A percentile compares a stretch with the other conserved stretches of the same genome.
These are phyloP conservation scores for Quercus lobata DNA, from an alignment of 331 rosid genomes.

Conservation along the genomic window DNA sequence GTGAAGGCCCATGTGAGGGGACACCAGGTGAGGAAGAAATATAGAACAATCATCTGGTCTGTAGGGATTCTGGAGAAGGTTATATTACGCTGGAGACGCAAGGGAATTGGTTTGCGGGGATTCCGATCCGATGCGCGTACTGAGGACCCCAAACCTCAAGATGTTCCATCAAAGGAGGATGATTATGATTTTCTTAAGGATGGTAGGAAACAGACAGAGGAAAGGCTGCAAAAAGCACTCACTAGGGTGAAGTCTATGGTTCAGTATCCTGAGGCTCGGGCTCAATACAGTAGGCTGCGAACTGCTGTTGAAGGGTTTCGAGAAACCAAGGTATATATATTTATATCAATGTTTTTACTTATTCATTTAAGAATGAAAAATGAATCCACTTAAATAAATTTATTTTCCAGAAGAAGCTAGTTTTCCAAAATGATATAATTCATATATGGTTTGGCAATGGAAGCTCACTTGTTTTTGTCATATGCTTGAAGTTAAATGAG, in stretches of 20 bases:
- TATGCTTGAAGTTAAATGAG: neutral
- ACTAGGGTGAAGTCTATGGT: constrained; percentile 95
- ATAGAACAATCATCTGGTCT: constrained; percentile 67
- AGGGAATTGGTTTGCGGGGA: constrained; percentile 83
- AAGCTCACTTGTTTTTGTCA: neutral
- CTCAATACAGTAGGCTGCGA: constrained; percentile 82
- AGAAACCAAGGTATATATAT: constrained; percentile 65
- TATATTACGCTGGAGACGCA: constrained; percentile 92
- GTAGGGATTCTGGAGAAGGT: constrained; percentile 85
- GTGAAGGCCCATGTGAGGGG: constrained; percentile 91
- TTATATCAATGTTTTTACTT: neutral
- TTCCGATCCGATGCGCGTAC: constrained; percentile 50
- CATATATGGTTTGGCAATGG: neutral
- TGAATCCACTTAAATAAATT: neutral
- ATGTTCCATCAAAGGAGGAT: constrained; percentile 44
- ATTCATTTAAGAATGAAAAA: neutral
- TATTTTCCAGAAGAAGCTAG: neutral
- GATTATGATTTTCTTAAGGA: constrained; percentile 80
- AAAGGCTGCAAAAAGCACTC: constrained; percentile 81
- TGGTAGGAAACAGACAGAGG: constrained; percentile 83
- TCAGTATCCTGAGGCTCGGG: constrained; percentile 93
- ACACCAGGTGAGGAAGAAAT: constrained; percentile 86
- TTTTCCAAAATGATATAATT: neutral
- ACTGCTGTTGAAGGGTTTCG: constrained; percentile 74
- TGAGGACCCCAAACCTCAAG: constrained; percentile 37